phyloP scores from a whole-genome alignment of 805 yeast genomes.

The Groenewaldozyma tartarivorans region DNA sequence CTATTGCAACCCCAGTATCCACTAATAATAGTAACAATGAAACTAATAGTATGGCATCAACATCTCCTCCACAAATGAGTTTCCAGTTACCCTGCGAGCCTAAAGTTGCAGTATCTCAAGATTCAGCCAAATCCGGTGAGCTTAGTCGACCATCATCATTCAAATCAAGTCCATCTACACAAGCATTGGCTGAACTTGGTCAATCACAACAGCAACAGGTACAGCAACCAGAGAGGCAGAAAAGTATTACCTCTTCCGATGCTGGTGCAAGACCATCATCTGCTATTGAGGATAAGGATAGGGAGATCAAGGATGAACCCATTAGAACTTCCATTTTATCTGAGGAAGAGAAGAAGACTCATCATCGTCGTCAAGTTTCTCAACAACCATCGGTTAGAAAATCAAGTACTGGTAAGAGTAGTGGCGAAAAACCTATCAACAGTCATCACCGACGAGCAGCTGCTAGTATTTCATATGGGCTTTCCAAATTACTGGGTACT shows the following conservation, averaged over 20 bases:
- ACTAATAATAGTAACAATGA: background rate
- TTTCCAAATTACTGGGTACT: conserved; percentile 18
- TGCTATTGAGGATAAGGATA: background rate
- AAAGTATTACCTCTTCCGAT: background rate
- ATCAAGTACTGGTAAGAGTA: background rate
- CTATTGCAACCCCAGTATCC: background rate
- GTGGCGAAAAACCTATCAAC: background rate
- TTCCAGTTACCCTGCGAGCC: conserved; percentile 25
- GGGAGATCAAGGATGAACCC: background rate
- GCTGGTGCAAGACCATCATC: background rate
- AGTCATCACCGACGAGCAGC: conserved; percentile 17
- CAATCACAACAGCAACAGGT: background rate
- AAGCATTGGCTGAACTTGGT: conserved; percentile 4
- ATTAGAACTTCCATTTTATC: too few relatives aligned
- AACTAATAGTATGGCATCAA: background rate
- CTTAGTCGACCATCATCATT: conserved; percentile 24
- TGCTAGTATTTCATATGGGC: conserved; percentile 20
- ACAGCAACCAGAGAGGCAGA: background rate
- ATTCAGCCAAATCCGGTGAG: conserved; percentile 26
- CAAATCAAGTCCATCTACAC: conserved; percentile 8
- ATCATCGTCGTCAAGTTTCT: background rate
- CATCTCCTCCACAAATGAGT: conserved; percentile 4
- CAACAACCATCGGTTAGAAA: background rate
- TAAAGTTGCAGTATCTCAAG: conserved; percentile 25
- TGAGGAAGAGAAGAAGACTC: background rate